Conservation (phyloP, 768 basidiomycete genomes). For the Psilocybe sp. region DNA sequence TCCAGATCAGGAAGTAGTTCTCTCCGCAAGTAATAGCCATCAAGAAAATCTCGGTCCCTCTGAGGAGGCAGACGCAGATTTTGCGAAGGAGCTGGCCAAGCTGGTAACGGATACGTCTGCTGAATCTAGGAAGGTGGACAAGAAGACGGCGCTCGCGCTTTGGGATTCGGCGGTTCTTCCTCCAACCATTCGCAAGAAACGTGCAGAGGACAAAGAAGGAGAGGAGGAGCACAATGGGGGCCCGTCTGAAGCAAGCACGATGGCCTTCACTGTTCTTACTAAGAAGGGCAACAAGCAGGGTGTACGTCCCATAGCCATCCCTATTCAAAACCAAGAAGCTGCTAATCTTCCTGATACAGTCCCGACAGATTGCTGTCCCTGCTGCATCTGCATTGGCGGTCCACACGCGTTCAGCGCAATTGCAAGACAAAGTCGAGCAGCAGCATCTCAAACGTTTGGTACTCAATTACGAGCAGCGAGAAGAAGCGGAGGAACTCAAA, state of each 20-base stretch:
- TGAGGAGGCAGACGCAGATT: constrained; percentile 89
- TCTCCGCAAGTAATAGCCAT: constrained; percentile 48
- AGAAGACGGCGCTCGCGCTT: constrained; percentile 79
- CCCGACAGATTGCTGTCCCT: constrained; percentile 87
- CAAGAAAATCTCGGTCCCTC: constrained; percentile 80
- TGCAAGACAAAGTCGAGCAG: constrained; percentile 94
- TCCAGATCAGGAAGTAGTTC: constrained; percentile 77
- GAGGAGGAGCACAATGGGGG: constrained; percentile 38
- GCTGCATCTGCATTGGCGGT: constrained; percentile 84
- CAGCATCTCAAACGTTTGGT: constrained; percentile 96
- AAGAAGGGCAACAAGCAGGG: constrained; percentile 94
- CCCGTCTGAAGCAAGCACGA: constrained; percentile 40
- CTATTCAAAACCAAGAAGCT: neutral
- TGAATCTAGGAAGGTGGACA: constrained; percentile 84
- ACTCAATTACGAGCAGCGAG: constrained; percentile 85
- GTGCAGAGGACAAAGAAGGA: constrained; percentile 55
- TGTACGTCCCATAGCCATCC: constrained; percentile 40
- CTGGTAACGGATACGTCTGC: constrained; percentile 86
- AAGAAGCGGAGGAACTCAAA: constrained; percentile 81
- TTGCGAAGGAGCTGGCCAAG: constrained; percentile 93
- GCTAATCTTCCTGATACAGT: constrained; percentile 40
- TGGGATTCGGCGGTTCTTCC: constrained; percentile 88
- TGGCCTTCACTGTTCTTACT: constrained; percentile 92
- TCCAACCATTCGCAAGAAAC: constrained; percentile 63
- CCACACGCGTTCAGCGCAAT: constrained; percentile 87